A percentile compares a stretch with the other conserved stretches of the same genome.
Conservation (phyloP, 768 basidiomycete genomes). For the Boletus edulis region DNA sequence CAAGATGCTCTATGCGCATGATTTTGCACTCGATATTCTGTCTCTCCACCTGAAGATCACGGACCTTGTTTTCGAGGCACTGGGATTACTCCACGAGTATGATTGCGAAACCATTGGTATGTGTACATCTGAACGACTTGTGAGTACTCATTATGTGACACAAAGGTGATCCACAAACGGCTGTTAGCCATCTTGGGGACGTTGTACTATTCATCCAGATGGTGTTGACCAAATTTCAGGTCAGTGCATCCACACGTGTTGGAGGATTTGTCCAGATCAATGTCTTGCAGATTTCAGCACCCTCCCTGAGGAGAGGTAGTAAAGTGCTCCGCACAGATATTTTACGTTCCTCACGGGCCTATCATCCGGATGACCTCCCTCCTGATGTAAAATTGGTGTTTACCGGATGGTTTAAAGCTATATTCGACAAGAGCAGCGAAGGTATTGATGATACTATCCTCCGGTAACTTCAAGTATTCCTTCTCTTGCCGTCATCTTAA, state of each 20-base stretch:
- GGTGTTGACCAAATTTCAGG: conserved; percentile 63
- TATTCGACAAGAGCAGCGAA: conserved; percentile 75
- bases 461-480: conserved; percentile 38
- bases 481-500: not conserved
- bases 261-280: not conserved
- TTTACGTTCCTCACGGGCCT: conserved; percentile 47
- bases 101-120: conserved; percentile 80
- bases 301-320: conserved; percentile 44
- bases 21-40: conserved; percentile 62
- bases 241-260: conserved; percentile 24
- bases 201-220: conserved; percentile 76
- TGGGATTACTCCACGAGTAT: conserved; percentile 65
- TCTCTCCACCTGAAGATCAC: conserved; percentile 64
- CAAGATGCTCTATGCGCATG: conserved; percentile 58
- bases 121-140: conserved; percentile 24
- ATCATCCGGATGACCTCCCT: conserved; percentile 40
- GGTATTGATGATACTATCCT: conserved; percentile 82
- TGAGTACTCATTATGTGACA: not conserved
- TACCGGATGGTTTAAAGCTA: conserved; percentile 67
- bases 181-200: conserved; percentile 73
- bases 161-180: conserved; percentile 80
- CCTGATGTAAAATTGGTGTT: conserved; percentile 45
- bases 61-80: conserved; percentile 60
- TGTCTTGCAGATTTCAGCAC: conserved; percentile 46
- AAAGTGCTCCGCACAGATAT: conserved; percentile 49